Percentiles rank a stretch among this genome's conserved stretches.
These are phyloP conservation scores for Pneumocystis canis DNA, from an alignment of 1,139 yeast genomes.

Conservation along the genomic window DNA sequence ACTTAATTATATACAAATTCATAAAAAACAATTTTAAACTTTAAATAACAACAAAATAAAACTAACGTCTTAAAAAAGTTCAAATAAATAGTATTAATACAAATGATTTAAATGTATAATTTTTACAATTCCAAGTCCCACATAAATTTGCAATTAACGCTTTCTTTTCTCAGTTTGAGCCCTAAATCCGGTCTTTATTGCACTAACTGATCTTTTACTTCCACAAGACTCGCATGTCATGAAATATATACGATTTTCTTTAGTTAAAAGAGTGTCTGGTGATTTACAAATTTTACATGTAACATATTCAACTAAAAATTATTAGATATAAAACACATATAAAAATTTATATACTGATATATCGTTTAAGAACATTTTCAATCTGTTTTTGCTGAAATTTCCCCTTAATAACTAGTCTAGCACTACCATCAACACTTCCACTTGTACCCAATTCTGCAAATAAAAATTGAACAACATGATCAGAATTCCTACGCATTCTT, in stretches of 20 bases:
- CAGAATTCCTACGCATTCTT: slow-evolving; percentile 90
- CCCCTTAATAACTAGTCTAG: slow-evolving; percentile 93
- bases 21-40: background rate
- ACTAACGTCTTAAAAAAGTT: background rate
- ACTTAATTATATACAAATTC: background rate
- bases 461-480: slow-evolving; percentile 87
- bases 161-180: slow-evolving; percentile 36
- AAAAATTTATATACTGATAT: slow-evolving; percentile 23
- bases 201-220: slow-evolving; percentile 88
- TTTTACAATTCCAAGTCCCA: slow-evolving; percentile 13
- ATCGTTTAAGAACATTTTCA: slow-evolving; percentile 91
- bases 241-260: slow-evolving; percentile 95
- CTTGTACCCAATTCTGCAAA: slow-evolving; percentile 99
- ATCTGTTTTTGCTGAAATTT: slow-evolving; percentile 95
- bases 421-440: slow-evolving; percentile 96
- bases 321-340: background rate
- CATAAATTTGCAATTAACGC: slow-evolving; percentile 14
- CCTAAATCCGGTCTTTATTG: slow-evolving; percentile 98
- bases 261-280: slow-evolving; percentile 87
- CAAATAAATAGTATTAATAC: background rate
- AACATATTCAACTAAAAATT: slow-evolving; percentile 55
- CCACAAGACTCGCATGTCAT: slow-evolving; percentile 98
- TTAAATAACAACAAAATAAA: background rate
- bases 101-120: background rate
- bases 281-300: slow-evolving; percentile 98